Base-by-base conservation (phyloP, 306 rosid genomes). In the Medicago truncatula region DNA sequence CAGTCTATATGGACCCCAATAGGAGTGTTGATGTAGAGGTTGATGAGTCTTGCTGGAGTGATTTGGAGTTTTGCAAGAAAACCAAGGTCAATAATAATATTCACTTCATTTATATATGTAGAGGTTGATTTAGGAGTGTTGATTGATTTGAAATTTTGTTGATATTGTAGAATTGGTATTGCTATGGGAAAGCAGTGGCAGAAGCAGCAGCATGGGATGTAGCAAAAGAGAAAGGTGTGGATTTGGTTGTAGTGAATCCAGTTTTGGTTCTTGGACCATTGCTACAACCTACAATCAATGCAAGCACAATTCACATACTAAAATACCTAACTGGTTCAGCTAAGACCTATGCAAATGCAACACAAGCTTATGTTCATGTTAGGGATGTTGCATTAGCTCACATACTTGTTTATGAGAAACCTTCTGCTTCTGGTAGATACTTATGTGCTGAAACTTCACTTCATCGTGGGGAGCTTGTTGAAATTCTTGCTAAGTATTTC, bases 21-120 rank as follows among this genome's bases (percentile, higher is more conserved):
- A 83, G 97, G 77, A 75, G 84, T 28, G 86, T 85, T 2, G 97
- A 95, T 36, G 80, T n/a, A 11, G 88, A 90, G 13, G 93, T 95
- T 25, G 98, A 92, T 0, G 99, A 92, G 71, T 92, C 93, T 4
- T 95, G 97, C 46, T 95, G 99, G 99, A 90, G 97, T 62, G 92
- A 95, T 57, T 83, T 95, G 14, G 97, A 95, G 6, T 87, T 78
- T 65, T 92, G 97, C 97, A 95, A 92, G 82, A 92, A 84, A 83
- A 92, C 97, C 34, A 89, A 92, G 95, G 97, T 86, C 18, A 50
- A 1, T n/a, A n/a, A n/a, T n/a, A n/a, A n/a, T 14, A 12, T 44
- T 67, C 31, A 2, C 25, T 62, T 49, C 8, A 21, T 21, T n/a
- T n/a, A n/a, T n/a, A n/a, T n/a, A n/a, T n/a, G n/a, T n/a, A n/a